Conservation (phyloP, 2,329 filamentous ascomycete genomes). For the Verticillium nonalfalfae region DNA sequence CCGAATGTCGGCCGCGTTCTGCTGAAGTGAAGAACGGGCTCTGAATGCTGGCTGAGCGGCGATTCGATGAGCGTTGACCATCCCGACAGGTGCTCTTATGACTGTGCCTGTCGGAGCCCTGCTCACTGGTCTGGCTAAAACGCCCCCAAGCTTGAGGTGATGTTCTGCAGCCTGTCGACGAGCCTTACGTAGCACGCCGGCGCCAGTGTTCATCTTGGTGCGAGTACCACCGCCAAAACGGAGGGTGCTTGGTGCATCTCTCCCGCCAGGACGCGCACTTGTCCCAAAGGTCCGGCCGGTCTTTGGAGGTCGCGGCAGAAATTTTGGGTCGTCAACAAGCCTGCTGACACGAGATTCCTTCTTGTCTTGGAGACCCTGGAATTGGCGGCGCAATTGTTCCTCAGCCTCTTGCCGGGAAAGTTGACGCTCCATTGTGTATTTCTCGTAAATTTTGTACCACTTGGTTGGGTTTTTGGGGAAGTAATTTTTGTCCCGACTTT, state of each 20-base stretch:
- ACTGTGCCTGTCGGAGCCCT: constrained; percentile 24
- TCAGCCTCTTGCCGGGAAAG: constrained; percentile 53
- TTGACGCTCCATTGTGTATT: constrained; percentile 55
- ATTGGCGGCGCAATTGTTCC: constrained; percentile 47
- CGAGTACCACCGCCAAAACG: constrained; percentile 41
- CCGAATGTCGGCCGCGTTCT: not conserved
- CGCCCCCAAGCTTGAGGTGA: constrained; percentile 12
- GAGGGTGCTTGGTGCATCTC: constrained; percentile 24
- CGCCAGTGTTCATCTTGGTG: constrained; percentile 43
- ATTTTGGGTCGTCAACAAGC: constrained; percentile 42
- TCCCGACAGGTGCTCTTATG: constrained; percentile 41
- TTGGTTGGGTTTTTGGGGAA: constrained; percentile 59
- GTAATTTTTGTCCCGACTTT: constrained; percentile 53
- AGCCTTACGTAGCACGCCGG: constrained; percentile 50
- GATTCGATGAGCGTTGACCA: constrained; percentile 47
- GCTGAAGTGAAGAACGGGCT: constrained; percentile 8
- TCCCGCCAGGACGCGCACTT: constrained; percentile 8
- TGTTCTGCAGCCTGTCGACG: constrained; percentile 48
- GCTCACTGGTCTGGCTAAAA: not conserved
- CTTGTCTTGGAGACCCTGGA: constrained; percentile 51
- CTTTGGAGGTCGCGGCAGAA: constrained; percentile 35
- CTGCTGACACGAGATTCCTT: constrained; percentile 51
- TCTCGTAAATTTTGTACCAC: constrained; percentile 75
- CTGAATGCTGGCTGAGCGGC: constrained; percentile 29
- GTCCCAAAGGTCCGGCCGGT: constrained; percentile 18